Evolutionary conservation across 805 yeast genomes (phyloP).

Genomic region (Teunomyces panamensis): DNA sequence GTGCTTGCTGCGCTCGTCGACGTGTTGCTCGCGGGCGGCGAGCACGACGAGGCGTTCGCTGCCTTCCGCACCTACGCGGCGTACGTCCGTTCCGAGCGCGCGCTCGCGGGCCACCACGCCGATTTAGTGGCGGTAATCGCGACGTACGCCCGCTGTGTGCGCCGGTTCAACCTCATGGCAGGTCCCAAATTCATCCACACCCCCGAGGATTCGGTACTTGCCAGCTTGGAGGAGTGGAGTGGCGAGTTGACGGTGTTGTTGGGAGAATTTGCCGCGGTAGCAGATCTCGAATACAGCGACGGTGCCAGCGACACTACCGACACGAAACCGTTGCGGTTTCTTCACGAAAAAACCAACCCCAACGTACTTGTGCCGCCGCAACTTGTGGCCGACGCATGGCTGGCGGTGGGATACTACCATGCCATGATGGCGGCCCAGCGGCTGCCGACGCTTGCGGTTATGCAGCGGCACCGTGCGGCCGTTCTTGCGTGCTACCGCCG

Average conservation of each 20-base stretch:
- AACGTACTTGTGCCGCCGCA: conserved; percentile 25
- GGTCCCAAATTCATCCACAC: conserved; percentile 25
- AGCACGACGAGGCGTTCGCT: conserved; percentile 43
- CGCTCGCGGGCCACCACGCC: conserved; percentile 26
- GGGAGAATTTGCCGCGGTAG: conserved; percentile 16
- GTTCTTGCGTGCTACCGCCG: conserved; percentile 30
- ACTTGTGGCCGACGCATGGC: conserved; percentile 37
- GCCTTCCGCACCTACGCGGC: conserved; percentile 36
- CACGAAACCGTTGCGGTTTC: conserved; percentile 25
- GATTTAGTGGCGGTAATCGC: conserved; percentile 35
- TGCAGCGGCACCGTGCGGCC: conserved; percentile 14
- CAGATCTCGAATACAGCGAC: conserved; percentile 23
- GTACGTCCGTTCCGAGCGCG: conserved; percentile 32
- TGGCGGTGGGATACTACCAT: conserved; percentile 30
- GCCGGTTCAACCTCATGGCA: conserved; percentile 35
- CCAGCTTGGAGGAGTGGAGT: conserved; percentile 15
- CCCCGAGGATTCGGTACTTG: conserved; percentile 18
- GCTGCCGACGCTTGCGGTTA: conserved; percentile 18
- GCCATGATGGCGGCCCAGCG: conserved; percentile 26
- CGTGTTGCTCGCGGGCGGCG: conserved; percentile 30
- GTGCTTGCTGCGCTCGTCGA: conserved; percentile 32
- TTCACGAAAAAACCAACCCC: conserved; percentile 33
- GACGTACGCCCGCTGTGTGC: conserved; percentile 30
- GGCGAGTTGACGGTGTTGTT: conserved; percentile 24
- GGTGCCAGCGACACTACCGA: conserved; percentile 3